Conservation (phyloP, 2,329 filamentous ascomycete species). For the Penicillium sp. region DNA sequence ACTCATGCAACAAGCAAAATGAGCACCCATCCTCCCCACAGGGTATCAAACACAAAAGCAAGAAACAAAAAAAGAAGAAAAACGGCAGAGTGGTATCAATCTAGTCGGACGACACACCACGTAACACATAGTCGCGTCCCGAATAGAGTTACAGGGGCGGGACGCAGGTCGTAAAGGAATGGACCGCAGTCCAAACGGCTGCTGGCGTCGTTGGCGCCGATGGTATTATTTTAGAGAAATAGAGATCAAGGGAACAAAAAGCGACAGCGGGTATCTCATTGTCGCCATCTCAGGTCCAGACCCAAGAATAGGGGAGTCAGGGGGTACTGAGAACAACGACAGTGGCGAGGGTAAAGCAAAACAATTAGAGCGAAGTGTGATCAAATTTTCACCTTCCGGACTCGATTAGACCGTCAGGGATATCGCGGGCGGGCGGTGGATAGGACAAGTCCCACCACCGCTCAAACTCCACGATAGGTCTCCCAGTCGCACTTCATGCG, state of each 20-base stretch:
- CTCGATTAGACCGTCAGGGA: constrained; percentile 16
- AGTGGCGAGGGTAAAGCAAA: constrained; percentile 25
- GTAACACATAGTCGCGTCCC: constrained; percentile 29
- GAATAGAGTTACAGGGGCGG: constrained; percentile 22
- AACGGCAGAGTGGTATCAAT: constrained; percentile 26
- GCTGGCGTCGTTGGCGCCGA: constrained; percentile 7
- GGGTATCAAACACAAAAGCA: constrained; percentile 30
- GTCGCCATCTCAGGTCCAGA: constrained; percentile 17
- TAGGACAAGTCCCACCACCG: constrained; percentile 36
- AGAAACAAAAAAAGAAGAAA: constrained; percentile 21
- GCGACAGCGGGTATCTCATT: constrained; percentile 28
- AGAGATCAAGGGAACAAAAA: constrained; percentile 10
- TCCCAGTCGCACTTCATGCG: constrained; percentile 32
- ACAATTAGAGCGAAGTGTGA: constrained; percentile 16
- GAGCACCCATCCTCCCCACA: constrained; percentile 24
- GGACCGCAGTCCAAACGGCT: constrained; percentile 17
- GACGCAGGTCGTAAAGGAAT: constrained; percentile 30
- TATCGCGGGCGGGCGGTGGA: constrained; percentile 21
- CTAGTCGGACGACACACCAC: constrained; percentile 23
- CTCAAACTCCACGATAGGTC: constrained; percentile 33
- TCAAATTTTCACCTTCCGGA: constrained; percentile 16
- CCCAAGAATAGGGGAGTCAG: constrained; percentile 5
- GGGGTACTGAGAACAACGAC: constrained; percentile 15
- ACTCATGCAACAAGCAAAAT: constrained; percentile 17
- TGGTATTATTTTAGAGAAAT: constrained; percentile 13